Conservation (phyloP, 2,329 filamentous ascomycete genomes). For the Talaromyces sp. region DNA sequence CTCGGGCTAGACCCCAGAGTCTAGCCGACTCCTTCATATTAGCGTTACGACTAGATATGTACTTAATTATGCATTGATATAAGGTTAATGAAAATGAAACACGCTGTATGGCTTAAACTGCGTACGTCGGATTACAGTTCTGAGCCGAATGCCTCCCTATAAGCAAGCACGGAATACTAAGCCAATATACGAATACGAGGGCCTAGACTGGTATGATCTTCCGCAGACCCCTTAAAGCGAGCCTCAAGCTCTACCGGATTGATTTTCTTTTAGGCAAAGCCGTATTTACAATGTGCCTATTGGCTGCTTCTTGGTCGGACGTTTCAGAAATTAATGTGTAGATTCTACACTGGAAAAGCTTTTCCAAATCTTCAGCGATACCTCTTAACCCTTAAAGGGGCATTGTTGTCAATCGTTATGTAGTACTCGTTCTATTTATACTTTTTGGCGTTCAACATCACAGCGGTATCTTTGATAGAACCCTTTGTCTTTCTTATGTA, state of each 20-base stretch:
- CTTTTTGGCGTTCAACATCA: neutral
- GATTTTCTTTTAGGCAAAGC: neutral
- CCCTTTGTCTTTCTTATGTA: neutral
- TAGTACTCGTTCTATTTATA: constrained; percentile 1
- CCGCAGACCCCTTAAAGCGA: neutral
- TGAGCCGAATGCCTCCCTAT: neutral
- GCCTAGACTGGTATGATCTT: neutral
- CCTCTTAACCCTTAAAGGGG: no score
- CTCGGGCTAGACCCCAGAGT: neutral
- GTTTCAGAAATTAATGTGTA: no score
- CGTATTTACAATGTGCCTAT: neutral
- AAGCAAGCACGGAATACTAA: neutral
- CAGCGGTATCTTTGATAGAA: neutral
- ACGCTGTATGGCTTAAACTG: neutral
- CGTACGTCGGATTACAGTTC: neutral
- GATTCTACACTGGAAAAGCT: no score
- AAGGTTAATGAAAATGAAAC: neutral
- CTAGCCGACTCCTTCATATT: neutral
- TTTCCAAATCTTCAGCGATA: neutral
- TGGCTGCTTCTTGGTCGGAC: neutral
- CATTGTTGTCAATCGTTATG: neutral
- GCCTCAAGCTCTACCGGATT: neutral
- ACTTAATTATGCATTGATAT: neutral
- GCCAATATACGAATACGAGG: neutral
- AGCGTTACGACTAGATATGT: neutral